A percentile compares a stretch with the other conserved stretches of the same genome.
These are phyloP conservation scores for Brassica napus DNA, from an alignment of 345 rosid species.

Conservation along the genomic window DNA sequence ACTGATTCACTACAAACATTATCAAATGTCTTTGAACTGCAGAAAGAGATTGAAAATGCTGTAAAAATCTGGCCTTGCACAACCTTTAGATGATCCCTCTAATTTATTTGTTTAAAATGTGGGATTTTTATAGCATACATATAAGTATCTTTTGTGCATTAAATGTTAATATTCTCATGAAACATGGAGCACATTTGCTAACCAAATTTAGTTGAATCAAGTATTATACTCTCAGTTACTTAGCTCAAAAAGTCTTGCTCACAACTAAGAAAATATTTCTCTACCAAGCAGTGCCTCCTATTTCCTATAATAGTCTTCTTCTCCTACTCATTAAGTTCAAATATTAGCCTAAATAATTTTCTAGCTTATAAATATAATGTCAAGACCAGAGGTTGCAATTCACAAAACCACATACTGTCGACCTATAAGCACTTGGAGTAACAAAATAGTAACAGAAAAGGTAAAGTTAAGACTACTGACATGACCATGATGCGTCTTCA, in stretches of 20 bases:
- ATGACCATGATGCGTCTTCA: constrained; percentile 97
- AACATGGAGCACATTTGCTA: constrained; percentile 4
- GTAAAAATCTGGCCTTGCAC: constrained; percentile 1
- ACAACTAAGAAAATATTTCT: no score
- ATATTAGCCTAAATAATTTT: neutral
- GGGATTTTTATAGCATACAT: neutral
- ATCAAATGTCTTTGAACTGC: constrained; percentile 1
- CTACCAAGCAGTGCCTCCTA: constrained; percentile 13
- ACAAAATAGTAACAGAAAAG: neutral
- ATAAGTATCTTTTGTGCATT: neutral
- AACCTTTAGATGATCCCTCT: neutral
- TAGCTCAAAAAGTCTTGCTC: no score
- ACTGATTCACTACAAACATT: constrained; percentile 1
- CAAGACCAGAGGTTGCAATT: neutral
- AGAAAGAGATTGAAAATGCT: neutral
- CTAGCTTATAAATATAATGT: neutral
- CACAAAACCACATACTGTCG: neutral
- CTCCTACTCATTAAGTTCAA: constrained; percentile 16
- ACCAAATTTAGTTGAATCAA: no score
- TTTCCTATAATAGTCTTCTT: constrained; percentile 1
- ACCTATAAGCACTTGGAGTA: neutral
- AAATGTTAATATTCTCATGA: neutral
- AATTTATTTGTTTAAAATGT: neutral
- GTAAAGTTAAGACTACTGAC: constrained; percentile 49
- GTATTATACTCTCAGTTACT: no score